Conservation (phyloP, 106 monocot species). For the Acorus calamus region DNA sequence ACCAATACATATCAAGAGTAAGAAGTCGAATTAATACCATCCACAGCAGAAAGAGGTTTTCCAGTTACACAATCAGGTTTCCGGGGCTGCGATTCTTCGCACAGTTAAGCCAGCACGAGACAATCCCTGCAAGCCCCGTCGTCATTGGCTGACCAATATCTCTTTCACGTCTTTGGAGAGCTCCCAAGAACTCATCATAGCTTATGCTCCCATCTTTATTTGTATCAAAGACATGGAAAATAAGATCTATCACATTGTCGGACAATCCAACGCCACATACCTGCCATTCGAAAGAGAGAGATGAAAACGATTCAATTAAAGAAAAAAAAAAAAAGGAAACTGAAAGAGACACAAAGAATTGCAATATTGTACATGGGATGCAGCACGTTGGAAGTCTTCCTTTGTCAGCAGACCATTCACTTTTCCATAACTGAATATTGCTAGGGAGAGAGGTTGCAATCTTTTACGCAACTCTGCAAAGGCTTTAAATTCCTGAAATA, state of each 20-base stretch:
- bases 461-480: slow-evolving; percentile 67
- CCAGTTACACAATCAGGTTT: too few relatives aligned
- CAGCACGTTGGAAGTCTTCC: slow-evolving; percentile 73
- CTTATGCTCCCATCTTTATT: slow-evolving; percentile 67
- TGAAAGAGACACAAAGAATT: background rate
- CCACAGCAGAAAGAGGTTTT: too few relatives aligned
- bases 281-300: slow-evolving; percentile 20
- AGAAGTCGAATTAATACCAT: too few relatives aligned
- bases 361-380: slow-evolving; percentile 48
- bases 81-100: slow-evolving; percentile 12
- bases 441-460: slow-evolving; percentile 49
- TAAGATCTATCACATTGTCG: slow-evolving; percentile 66
- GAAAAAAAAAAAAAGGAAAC: background rate
- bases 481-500: slow-evolving; percentile 72
- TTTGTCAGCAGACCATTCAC: slow-evolving; percentile 77
- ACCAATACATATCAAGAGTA: too few relatives aligned
- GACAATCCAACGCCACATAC: slow-evolving; percentile 67
- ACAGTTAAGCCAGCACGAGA: slow-evolving; percentile 43
- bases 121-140: slow-evolving; percentile 22
- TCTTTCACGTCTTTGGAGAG: slow-evolving; percentile 52
- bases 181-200: slow-evolving; percentile 59
- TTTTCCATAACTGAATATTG: slow-evolving; percentile 76
- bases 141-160: slow-evolving; percentile 48
- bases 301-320: background rate
- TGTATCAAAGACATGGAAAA: slow-evolving; percentile 80